Percentiles rank a stretch among this genome's conserved stretches.
phyloP scores from a whole-genome alignment of 345 rosid genomes.

The Bruguiera sexangula region DNA sequence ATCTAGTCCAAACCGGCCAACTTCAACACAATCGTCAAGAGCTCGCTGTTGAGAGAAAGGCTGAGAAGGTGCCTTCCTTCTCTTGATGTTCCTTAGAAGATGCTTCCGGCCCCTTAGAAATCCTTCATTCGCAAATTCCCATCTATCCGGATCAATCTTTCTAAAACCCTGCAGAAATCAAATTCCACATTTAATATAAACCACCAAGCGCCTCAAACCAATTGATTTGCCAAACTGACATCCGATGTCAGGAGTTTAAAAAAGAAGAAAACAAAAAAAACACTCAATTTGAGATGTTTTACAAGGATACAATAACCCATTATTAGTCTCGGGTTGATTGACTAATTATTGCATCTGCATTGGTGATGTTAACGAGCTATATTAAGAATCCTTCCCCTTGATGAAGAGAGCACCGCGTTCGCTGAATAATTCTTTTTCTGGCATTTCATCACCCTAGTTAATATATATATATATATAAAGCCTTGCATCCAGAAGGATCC shows the following conservation, averaged over 20 bases:
- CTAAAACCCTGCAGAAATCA: slow-evolving; percentile 59
- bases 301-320: not conserved
- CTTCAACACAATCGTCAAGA: slow-evolving; percentile 49
- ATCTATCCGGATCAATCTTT: slow-evolving; percentile 73
- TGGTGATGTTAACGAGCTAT: not conserved
- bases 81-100: slow-evolving; percentile 66
- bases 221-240: not conserved
- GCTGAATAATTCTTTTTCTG: no score
- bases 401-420: no score
- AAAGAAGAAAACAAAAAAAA: not conserved
- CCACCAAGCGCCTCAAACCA: not conserved
- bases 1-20: slow-evolving; percentile 46
- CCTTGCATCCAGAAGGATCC: no score
- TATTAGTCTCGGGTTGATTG: not conserved
- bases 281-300: not conserved
- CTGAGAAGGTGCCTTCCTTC: slow-evolving; percentile 52
- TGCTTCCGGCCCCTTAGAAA: slow-evolving; percentile 68
- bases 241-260: not conserved
- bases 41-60: slow-evolving; percentile 32
- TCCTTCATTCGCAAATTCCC: slow-evolving; percentile 87
- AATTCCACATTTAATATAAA: not conserved
- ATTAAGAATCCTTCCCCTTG: not conserved
- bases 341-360: not conserved
- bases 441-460: no score
- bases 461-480: no score